These are phyloP conservation scores for Limonium bicolor DNA, from an alignment of 148 eudicot genomes.

Conservation along the genomic window DNA sequence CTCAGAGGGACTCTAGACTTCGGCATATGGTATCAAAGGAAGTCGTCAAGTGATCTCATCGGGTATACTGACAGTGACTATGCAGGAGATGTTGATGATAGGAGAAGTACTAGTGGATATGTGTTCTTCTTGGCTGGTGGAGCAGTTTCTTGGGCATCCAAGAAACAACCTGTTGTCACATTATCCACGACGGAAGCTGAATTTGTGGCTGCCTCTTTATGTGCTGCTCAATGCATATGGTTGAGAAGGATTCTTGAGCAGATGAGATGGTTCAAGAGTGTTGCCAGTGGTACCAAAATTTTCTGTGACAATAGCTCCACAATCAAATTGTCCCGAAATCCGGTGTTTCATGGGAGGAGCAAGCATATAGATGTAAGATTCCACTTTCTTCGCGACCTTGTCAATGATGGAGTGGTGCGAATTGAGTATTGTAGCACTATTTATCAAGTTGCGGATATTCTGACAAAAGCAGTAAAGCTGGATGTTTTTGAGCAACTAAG, in stretches of 20 bases:
- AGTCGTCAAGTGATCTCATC: not conserved
- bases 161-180: slow-evolving; percentile 9
- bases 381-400: not conserved
- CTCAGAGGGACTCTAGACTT: slow-evolving; percentile 3
- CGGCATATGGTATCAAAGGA: not conserved
- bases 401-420: not conserved
- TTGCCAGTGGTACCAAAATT: not conserved
- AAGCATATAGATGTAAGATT: not conserved
- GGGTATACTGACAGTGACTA: slow-evolving; percentile 3
- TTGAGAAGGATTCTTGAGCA: not conserved
- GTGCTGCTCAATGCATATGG: slow-evolving; percentile 1
- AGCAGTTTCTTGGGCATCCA: slow-evolving; percentile 3
- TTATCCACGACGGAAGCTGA: not conserved
- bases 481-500: not conserved
- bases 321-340: not conserved
- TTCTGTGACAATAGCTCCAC: not conserved
- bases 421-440: not conserved
- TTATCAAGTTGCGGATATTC: not conserved
- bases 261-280: not conserved
- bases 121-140: not conserved
- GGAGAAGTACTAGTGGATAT: slow-evolving; percentile 3
- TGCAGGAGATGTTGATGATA: slow-evolving; percentile 4
- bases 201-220: not conserved
- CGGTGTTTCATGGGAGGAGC: not conserved
- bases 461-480: not conserved